Conservation (phyloP, 768 basidiomycete genomes). For the Suillus subaureus region DNA sequence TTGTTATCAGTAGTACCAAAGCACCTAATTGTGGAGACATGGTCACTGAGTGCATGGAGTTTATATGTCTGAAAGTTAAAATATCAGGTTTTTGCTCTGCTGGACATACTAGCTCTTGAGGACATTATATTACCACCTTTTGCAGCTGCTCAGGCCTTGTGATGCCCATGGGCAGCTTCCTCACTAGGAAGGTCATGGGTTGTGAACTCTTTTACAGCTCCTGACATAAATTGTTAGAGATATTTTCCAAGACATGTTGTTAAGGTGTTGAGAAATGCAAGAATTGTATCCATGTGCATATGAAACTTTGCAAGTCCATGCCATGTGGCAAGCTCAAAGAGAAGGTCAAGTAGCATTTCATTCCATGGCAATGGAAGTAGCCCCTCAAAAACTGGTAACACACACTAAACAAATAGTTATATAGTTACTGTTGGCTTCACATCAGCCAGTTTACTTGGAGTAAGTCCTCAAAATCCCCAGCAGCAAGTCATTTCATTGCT, state of each 20-base stretch:
- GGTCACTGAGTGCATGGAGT: constrained; percentile 36
- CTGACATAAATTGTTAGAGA: constrained; percentile 25
- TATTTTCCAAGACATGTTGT: constrained; percentile 24
- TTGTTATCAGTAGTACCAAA: constrained; percentile 41
- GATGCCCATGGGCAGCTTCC: constrained; percentile 23
- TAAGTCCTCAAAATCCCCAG: constrained; percentile 2
- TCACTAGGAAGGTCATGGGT: constrained; percentile 38
- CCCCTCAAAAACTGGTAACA: constrained; percentile 33
- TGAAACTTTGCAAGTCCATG: constrained; percentile 25
- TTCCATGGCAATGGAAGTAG: constrained; percentile 25
- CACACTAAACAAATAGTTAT: no score
- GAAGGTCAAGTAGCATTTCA: constrained; percentile 18
- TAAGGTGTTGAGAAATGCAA: constrained; percentile 18
- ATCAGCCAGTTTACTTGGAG: background rate
- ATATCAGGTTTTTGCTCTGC: background rate
- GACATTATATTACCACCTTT: no score
- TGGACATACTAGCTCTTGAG: background rate
- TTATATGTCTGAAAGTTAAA: constrained; percentile 34
- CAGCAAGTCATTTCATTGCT: constrained; percentile 37
- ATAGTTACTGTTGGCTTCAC: background rate
- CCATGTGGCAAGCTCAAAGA: constrained; percentile 30
- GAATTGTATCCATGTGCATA: constrained; percentile 17
- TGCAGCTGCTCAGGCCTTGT: background rate
- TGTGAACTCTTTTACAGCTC: constrained; percentile 20
- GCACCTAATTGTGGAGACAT: constrained; percentile 21